These are phyloP conservation scores for Stephanodiscus minutulus DNA, from an alignment of 108 stramenopile genomes.

Conservation along the genomic window DNA sequence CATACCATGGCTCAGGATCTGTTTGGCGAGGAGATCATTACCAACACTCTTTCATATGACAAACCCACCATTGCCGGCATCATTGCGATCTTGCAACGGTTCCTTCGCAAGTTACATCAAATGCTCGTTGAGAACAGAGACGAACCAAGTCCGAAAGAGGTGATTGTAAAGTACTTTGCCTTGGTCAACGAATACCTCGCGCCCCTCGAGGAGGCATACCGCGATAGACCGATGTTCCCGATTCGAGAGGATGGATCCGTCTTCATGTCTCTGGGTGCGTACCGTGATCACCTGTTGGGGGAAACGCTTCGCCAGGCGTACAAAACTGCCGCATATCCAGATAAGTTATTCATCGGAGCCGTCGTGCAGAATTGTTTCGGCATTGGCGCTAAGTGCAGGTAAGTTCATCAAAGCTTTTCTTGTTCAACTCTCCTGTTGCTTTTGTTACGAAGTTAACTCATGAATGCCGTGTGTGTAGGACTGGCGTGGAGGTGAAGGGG, in stretches of 20 bases:
- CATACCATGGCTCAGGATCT: conserved; percentile 24
- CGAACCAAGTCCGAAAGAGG: conserved; percentile 28
- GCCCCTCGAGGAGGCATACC: conserved; percentile 61
- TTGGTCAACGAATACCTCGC: conserved; percentile 48
- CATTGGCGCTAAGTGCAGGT: too few species aligned
- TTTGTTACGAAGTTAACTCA: too few species aligned
- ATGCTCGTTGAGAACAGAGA: conserved; percentile 28
- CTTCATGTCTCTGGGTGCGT: conserved; percentile 87
- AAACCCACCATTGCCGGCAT: conserved; percentile 66
- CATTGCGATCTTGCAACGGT: conserved; percentile 54
- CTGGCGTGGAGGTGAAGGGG: conserved; percentile 78
- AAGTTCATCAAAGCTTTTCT: too few species aligned
- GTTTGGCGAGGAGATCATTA: conserved; percentile 21
- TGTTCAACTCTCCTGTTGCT: too few species aligned
- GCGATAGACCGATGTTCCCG: conserved; percentile 59
- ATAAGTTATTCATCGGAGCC: conserved; percentile 82
- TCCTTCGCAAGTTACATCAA: conserved; percentile 48
- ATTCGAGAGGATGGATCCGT: conserved; percentile 77
- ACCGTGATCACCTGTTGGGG: conserved; percentile 85
- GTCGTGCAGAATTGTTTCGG: conserved; percentile 96
- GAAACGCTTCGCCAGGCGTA: conserved; percentile 82
- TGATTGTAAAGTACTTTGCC: conserved; percentile 52
- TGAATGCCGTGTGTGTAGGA: conserved; percentile 71
- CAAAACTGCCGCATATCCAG: conserved; percentile 74
- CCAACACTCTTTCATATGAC: conserved; percentile 17